Evolutionary conservation across 805 yeast genomes (phyloP), one percentile per base, ranked within the genome.

Genomic region (Saturnispora halmiae): DNA sequence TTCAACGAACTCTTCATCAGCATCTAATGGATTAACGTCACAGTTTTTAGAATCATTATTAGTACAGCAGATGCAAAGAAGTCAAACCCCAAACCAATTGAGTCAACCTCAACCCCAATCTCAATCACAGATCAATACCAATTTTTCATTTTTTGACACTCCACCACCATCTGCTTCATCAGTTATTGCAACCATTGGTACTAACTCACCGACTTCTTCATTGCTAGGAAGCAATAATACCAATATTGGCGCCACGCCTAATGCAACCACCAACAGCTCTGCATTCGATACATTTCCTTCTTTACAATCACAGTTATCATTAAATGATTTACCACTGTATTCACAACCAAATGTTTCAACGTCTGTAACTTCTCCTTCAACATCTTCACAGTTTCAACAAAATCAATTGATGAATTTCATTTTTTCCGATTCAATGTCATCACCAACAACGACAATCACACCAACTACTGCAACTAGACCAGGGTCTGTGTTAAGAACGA

Each of bases 31-130:
- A 13, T 30, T 37, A 9, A 35, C 32, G 26, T 18, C 39, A 6
- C 42, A 46, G 14, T 27, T 43, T 10, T 20, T 44, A 13, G 43
- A 44, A 27, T 41, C 49, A 6, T 38, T 43, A 11, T 16, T 43
- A 20, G 20, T 28, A 6, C 49, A 41, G 26, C 47, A 46, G 31
- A 21, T 46, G 21, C 26, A 32, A 15, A 29, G 42, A 8, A 34
- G 32, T 22, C 42, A 40, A 40, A 40, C 38, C 4, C 34, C 30
- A 20, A 28, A 38, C 10, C 33, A 29, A 18, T n/a, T 22, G 31
- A 18, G 15, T 21, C 43, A 41, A 35, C 35, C 38, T 4, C 41
- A 41, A 34, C 47, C 38, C 34, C 31, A 27, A 15, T 30, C 29
- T 13, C 28, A 36, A 26, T 24, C 35, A 24, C 35, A 14, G 16